These are phyloP conservation scores for Anisogramma anomala DNA, from an alignment of 2,329 filamentous ascomycete genomes.

Conservation along the genomic window DNA sequence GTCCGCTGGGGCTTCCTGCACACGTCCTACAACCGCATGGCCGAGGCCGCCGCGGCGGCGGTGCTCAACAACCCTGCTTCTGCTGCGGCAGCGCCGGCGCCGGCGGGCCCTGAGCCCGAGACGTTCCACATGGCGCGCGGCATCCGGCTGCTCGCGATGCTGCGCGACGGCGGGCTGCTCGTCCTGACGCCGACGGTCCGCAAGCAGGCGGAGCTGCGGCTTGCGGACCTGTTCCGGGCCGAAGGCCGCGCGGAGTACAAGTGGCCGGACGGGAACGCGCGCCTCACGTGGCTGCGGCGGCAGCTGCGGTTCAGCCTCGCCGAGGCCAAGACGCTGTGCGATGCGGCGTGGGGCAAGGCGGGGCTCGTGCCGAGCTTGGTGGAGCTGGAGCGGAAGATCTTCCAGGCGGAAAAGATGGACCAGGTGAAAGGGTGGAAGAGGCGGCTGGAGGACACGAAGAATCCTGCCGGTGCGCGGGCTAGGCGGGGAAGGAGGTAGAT, in stretches of 20 bases:
- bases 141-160: conserved; percentile 24
- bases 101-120: background rate
- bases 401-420: conserved; percentile 14
- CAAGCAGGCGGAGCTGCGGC: conserved; percentile 20
- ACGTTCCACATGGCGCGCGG: conserved; percentile 22
- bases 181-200: conserved; percentile 17
- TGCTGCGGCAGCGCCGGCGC: background rate
- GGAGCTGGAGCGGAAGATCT: conserved; percentile 19
- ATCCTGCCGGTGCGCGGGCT: background rate
- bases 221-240: conserved; percentile 25
- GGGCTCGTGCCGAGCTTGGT: conserved; percentile 22
- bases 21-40: conserved; percentile 18
- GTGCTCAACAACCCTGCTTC: background rate
- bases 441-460: conserved; percentile 2
- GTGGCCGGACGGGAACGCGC: conserved; percentile 14
- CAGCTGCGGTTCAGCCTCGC: conserved; percentile 21
- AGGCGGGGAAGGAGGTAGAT: background rate
- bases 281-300: conserved; percentile 6
- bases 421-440: conserved; percentile 9
- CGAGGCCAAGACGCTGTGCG: conserved; percentile 26
- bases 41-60: conserved; percentile 3
- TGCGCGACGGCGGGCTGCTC: conserved; percentile 23
- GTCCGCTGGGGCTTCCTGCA: conserved; percentile 36
- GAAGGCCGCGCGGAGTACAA: conserved; percentile 14
- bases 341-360: conserved; percentile 25